A percentile compares a stretch with the other conserved stretches of the same genome.
phyloP scores from a whole-genome alignment of 2,329 filamentous ascomycete genomes.

The Trichoderma koningii region DNA sequence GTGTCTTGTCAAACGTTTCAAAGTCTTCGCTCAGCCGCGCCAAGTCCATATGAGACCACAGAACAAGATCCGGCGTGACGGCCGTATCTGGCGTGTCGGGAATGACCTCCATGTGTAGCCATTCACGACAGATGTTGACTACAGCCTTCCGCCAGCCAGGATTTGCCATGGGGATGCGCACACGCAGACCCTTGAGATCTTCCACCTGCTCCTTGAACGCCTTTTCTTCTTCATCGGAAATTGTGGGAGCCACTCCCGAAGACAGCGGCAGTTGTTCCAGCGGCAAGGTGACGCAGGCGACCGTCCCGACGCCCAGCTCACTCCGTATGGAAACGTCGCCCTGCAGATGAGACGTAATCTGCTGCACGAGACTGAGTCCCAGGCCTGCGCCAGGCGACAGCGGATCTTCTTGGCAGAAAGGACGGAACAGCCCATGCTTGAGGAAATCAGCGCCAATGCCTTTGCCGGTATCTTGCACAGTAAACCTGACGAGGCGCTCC shows the following conservation, averaged over 20 bases:
- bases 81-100: constrained; percentile 21
- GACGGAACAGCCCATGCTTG: constrained; percentile 60
- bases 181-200: constrained; percentile 38
- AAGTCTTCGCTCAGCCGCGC: constrained; percentile 12
- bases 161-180: constrained; percentile 32
- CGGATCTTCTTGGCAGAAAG: constrained; percentile 65
- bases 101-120: constrained; percentile 39
- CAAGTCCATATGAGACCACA: constrained; percentile 32
- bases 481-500: constrained; percentile 40
- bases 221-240: constrained; percentile 31
- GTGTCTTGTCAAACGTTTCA: constrained; percentile 24
- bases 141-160: constrained; percentile 27
- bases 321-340: constrained; percentile 62
- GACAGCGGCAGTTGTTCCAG: constrained; percentile 13
- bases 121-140: constrained; percentile 39
- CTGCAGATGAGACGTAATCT: constrained; percentile 59
- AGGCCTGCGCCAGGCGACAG: constrained; percentile 64
- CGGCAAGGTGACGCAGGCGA: constrained; percentile 12
- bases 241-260: neutral
- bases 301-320: constrained; percentile 41
- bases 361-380: constrained; percentile 65
- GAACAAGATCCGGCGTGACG: constrained; percentile 33
- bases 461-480: constrained; percentile 63
- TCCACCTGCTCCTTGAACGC: constrained; percentile 36
- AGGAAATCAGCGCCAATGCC: constrained; percentile 67